Conservation (phyloP, 139 green algal genomes). For the Chlamydomonas sphaeroides region DNA sequence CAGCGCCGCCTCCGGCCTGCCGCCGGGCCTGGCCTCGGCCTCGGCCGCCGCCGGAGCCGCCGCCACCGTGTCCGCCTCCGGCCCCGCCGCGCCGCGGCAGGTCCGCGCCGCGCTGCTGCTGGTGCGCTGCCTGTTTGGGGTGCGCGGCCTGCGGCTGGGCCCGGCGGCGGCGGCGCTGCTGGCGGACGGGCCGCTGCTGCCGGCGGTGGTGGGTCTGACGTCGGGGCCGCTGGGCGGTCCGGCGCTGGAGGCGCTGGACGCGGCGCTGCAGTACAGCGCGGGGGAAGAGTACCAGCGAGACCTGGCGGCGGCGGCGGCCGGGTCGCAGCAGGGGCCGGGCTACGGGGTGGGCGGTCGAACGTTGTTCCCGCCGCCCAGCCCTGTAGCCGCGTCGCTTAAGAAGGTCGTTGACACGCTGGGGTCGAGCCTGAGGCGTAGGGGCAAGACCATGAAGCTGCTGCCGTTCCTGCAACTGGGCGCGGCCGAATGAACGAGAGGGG, state of each 20-base stretch:
- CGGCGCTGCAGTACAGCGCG: neutral
- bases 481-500: neutral
- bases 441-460: constrained; percentile 20
- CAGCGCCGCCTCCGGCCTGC: too few relatives aligned
- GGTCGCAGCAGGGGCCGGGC: neutral
- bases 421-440: neutral
- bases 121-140: constrained; percentile 39
- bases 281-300: neutral
- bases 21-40: neutral
- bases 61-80: neutral
- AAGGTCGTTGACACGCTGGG: constrained; percentile 37
- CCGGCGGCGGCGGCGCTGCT: constrained; percentile 25
- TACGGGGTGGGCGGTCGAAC: neutral
- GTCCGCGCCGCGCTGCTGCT: constrained; percentile 47
- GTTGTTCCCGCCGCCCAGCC: constrained; percentile 14
- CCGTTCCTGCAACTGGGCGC: constrained; percentile 5
- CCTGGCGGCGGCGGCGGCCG: neutral
- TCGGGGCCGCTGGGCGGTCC: constrained; percentile 4
- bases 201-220: constrained; percentile 36
- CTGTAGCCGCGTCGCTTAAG: constrained; percentile 1
- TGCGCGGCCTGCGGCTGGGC: constrained; percentile 39
- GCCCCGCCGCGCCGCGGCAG: constrained; percentile 3
- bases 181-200: constrained; percentile 24
- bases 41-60: neutral
- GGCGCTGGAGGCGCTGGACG: constrained; percentile 23